Evolutionary conservation across 345 rosid species (phyloP).

Genomic region (Sisymbrium altissimum): DNA sequence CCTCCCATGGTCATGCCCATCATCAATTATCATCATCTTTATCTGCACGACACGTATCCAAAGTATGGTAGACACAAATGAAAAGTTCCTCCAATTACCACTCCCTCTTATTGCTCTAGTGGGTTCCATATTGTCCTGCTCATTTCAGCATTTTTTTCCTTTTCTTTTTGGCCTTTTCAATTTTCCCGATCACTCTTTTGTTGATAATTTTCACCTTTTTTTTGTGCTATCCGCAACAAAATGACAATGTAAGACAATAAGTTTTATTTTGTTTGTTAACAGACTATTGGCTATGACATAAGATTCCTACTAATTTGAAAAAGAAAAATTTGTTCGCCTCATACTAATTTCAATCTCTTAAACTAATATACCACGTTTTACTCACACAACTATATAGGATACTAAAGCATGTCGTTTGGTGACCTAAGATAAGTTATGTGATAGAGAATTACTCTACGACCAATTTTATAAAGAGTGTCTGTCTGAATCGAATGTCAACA

Average conservation of each 20-base stretch:
- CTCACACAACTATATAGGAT: background rate
- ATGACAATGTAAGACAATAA: background rate
- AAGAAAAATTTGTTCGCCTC: background rate
- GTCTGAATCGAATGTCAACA: background rate
- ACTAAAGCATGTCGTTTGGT: background rate
- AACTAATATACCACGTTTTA: background rate
- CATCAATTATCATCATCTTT: slow-evolving; percentile 21
- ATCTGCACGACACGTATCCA: slow-evolving; percentile 23
- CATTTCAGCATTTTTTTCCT: background rate
- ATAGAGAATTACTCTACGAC: background rate
- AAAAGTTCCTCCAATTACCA: slow-evolving; percentile 13
- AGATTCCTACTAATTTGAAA: background rate
- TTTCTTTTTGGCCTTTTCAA: background rate
- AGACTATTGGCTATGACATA: background rate
- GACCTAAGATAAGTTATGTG: background rate
- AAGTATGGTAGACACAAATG: slow-evolving; percentile 26
- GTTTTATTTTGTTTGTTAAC: background rate
- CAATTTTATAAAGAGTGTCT: background rate
- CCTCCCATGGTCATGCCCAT: slow-evolving; percentile 29
- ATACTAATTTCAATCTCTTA: background rate
- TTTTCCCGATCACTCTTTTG: background rate
- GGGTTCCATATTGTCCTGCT: slow-evolving; percentile 26
- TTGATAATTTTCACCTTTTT: background rate
- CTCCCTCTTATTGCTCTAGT: slow-evolving; percentile 29
- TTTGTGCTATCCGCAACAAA: background rate